These are phyloP conservation scores for Aspergillus texensis DNA, from an alignment of 2,329 filamentous ascomycete genomes.

Conservation along the genomic window DNA sequence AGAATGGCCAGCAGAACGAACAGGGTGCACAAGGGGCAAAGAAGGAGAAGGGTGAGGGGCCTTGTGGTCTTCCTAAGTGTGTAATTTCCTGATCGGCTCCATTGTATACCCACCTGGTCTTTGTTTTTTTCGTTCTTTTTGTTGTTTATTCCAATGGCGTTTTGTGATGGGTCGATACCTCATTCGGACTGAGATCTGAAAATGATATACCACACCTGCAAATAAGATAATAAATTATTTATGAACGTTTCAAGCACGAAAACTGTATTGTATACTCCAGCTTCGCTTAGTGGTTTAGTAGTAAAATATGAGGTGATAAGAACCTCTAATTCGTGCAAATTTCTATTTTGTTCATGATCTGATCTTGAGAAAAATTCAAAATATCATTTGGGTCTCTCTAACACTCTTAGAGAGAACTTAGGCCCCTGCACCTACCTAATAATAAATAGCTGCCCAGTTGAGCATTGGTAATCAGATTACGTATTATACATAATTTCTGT, in stretches of 20 bases:
- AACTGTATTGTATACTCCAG: background rate
- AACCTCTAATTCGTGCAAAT: background rate
- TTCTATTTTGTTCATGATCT: too few relatives aligned
- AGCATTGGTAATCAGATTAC: conserved; percentile 9
- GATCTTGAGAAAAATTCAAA: background rate
- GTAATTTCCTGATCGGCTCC: conserved; percentile 58
- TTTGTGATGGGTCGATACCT: conserved; percentile 7
- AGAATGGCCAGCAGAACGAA: conserved; percentile 30
- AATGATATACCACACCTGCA: background rate
- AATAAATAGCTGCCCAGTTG: background rate
- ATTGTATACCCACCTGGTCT: conserved; percentile 12
- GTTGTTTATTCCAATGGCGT: conserved; percentile 9
- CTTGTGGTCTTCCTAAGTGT: conserved; percentile 76
- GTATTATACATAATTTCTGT: background rate
- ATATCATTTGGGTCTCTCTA: background rate
- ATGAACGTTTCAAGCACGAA: background rate
- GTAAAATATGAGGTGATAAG: background rate
- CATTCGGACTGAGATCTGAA: background rate
- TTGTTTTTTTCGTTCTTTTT: background rate
- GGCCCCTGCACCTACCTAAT: too few relatives aligned
- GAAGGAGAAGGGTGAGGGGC: conserved; percentile 60
- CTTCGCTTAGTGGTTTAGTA: background rate
- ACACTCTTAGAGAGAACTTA: too few relatives aligned
- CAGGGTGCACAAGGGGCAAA: conserved; percentile 38
- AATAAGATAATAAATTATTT: background rate